phyloP scores from a whole-genome alignment of 2,329 filamentous ascomycete genomes.

The Ophiostoma novo-ulmi region DNA sequence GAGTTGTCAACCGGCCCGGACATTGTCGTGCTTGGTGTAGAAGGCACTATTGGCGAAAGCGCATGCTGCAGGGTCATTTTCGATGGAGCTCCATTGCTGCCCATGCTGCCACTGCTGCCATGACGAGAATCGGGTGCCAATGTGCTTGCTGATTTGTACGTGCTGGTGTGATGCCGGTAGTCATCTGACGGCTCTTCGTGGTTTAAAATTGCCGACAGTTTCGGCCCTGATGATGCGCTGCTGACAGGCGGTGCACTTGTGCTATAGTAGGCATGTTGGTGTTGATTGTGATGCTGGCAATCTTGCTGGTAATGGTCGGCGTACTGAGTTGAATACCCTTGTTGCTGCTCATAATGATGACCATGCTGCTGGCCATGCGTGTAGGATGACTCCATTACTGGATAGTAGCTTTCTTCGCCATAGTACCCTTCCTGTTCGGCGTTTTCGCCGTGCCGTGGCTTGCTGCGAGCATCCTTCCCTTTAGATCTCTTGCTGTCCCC shows the following conservation, averaged over 20 bases:
- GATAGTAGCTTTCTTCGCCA: conserved; percentile 1
- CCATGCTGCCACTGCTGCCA: background rate
- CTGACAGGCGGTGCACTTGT: background rate
- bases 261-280: background rate
- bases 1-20: conserved; percentile 13
- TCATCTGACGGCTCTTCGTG: conserved; percentile 3
- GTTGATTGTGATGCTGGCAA: background rate
- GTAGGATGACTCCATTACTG: background rate
- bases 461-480: background rate
- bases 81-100: background rate
- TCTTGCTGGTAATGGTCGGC: background rate
- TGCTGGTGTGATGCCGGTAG: background rate
- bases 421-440: background rate
- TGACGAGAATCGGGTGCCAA: background rate
- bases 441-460: background rate
- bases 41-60: background rate
- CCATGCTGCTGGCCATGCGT: background rate
- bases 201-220: conserved; percentile 22
- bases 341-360: background rate
- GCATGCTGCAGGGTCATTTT: conserved; percentile 14
- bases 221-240: conserved; percentile 3
- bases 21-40: background rate
- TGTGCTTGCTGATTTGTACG: background rate
- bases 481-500: background rate
- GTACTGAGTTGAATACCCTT: background rate